phyloP scores from a whole-genome alignment of 495 filamentous ascomycete species.

The Chaetomium fimeti region DNA sequence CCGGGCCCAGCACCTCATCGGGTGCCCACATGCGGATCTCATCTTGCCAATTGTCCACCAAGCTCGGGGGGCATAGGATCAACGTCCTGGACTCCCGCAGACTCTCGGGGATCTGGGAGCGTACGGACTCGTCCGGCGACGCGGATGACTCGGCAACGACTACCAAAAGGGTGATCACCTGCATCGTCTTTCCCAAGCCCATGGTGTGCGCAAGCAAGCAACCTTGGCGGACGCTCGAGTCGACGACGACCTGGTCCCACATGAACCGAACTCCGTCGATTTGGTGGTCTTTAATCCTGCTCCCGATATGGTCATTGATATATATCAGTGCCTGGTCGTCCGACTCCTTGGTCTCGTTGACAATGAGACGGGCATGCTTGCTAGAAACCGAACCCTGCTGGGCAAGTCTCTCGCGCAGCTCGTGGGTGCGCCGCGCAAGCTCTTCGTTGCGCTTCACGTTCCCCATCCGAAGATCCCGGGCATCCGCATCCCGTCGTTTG shows the following conservation, averaged over 20 bases:
- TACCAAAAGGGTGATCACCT: constrained; percentile 75
- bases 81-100: constrained; percentile 64
- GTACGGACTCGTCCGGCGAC: constrained; percentile 57
- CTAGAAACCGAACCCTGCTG: constrained; percentile 41
- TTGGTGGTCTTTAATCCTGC: constrained; percentile 56
- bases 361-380: constrained; percentile 55
- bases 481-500: constrained; percentile 47
- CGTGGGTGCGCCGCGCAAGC: constrained; percentile 50
- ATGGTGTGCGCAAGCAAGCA: constrained; percentile 89
- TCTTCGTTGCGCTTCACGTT: constrained; percentile 47
- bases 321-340: constrained; percentile 54
- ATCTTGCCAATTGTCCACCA: constrained; percentile 81
- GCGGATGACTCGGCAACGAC: constrained; percentile 65
- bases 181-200: constrained; percentile 94
- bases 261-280: constrained; percentile 77
- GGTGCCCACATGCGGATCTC: constrained; percentile 73
- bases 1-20: constrained; percentile 46
- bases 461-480: constrained; percentile 47
- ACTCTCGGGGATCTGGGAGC: constrained; percentile 62
- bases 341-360: constrained; percentile 65
- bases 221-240: constrained; percentile 58
- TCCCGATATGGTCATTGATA: constrained; percentile 49
- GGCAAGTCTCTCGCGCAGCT: constrained; percentile 46
- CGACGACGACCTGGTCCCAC: constrained; percentile 74
- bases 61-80: constrained; percentile 69